A percentile compares a stretch with the other conserved stretches of the same genome.
Conservation (phyloP, 208 protist genomes). For the Strigomonas galati region DNA sequence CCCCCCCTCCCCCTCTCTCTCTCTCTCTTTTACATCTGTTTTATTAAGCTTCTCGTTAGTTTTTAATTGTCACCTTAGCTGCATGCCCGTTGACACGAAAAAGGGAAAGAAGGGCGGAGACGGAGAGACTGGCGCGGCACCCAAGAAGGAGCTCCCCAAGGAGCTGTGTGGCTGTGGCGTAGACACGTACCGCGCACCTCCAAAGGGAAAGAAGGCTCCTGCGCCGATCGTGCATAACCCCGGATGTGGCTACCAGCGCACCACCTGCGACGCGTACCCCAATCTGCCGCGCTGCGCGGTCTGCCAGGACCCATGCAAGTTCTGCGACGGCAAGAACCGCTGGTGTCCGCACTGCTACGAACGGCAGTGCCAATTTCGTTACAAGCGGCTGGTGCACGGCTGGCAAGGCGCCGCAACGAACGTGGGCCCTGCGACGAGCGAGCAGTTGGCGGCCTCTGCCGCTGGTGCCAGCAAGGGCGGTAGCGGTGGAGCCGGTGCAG, state of each 20-base stretch:
- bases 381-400: slow-evolving; percentile 78
- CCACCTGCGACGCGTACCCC: slow-evolving; percentile 78
- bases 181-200: slow-evolving; percentile 76
- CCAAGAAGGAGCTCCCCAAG: slow-evolving; percentile 60
- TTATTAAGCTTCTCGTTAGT: neutral
- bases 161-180: slow-evolving; percentile 82
- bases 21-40: neutral
- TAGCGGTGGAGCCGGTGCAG: no score
- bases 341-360: slow-evolving; percentile 90
- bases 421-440: slow-evolving; percentile 13
- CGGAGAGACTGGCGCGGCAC: slow-evolving; percentile 27
- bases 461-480: slow-evolving; percentile 12
- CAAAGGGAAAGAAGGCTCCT: slow-evolving; percentile 69
- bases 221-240: slow-evolving; percentile 57
- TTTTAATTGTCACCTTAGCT: neutral
- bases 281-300: slow-evolving; percentile 67
- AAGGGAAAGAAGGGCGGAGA: slow-evolving; percentile 31
- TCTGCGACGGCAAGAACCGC: slow-evolving; percentile 63
- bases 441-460: slow-evolving; percentile 6
- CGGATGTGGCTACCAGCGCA: slow-evolving; percentile 77
- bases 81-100: slow-evolving; percentile 23
- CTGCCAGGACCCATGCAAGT: slow-evolving; percentile 72
- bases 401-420: slow-evolving; percentile 14
- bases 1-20: neutral
- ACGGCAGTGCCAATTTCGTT: slow-evolving; percentile 61